Base-by-base conservation (phyloP, 805 yeast genomes). In the Saccharomycopsis sp. region DNA sequence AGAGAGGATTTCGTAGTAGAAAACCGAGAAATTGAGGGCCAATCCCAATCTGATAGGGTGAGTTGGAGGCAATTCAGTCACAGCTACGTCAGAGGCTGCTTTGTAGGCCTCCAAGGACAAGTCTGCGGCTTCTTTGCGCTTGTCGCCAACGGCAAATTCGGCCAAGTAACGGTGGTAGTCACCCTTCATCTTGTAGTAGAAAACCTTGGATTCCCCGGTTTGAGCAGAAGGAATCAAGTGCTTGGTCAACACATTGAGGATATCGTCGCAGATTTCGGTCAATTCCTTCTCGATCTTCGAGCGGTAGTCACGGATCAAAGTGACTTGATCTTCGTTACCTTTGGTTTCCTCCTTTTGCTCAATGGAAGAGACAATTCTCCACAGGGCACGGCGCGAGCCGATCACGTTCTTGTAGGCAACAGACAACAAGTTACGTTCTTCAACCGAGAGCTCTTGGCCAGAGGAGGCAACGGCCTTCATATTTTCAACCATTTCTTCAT, bases 131-230 rank as follows among this genome's bases (percentile, higher is more conserved):
- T 81, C 90, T 73, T 91, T 89, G 73, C 97, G 89, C 76, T 86
- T 87, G 66, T 91, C 97, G 64, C 89, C 84, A 68, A 84, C 81
- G 63, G 97, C 92, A 71, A 92, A 94, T 79, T 92, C 99, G 63
- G 97, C 97, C 77, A 92, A 82, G 77, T 92, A 92, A 81, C 99
- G 96, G 81, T 91, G 96, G 81, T 92, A 92, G 76, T 92, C 99
- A 81, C 98, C 99, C 80, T 92, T 92, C 98, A 92, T 92, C 83
- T 92, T 92, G 80, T 89, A 91, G 82, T 92, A 92, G 77, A 92
- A 92, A 58, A 92, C 98, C 81, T 92, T 91, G 54, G 97, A 91
- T 78, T 94, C 99, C 70, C 97, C 97, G 65, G 96, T 84, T 72
- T 87, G 89, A 63, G 98, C 97, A 63, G 92, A 80, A 66, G 97